Evolutionary conservation across 768 basidiomycete species (phyloP), one percentile per base, ranked within the genome.

Genomic region (Neoboletus brunneissimus): DNA sequence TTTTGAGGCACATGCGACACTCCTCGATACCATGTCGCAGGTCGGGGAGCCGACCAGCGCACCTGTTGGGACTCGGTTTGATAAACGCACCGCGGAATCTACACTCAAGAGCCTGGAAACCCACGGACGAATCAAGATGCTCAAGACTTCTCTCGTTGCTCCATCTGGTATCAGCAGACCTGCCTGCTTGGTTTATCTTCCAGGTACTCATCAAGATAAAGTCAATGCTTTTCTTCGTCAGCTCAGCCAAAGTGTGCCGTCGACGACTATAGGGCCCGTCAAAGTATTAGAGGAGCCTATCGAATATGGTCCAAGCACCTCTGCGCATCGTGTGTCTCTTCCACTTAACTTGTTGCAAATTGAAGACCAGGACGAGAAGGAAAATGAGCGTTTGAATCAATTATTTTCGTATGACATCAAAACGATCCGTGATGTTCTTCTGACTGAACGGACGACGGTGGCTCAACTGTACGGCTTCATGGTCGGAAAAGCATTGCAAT

Each of bases 401-500:
- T 72, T 87, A 6, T 83, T 85, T 59, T 68, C 75, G 5, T 72
- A 76, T 46, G 81, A 84, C 48, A 82, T 83, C 54, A 67, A 76
- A 20, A 79, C 77, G 9, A 78, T 88, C 54, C 79, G 82, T 34
- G 80, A 85, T 22, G 78, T 83, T 32, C 75, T 93, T 54, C 72
- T 89, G n/a, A 78, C 80, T 3, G 89, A 95, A 65, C 78, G 81
- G 45, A 82, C 82, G 27, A 86, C 89, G 3, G 65, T 87, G n/a
- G 79, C 83, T 3, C 90, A 93, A 60, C 60, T 83, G 29, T 89
- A 89, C 65, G 93, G 91, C 15, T 91, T 81, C 69, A 79, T 88
- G 43, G 75, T 82, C 15, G 91, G 87, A 15, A 85, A 84, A 63
- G 78, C 80, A 31, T 73, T 84, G 1, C 80, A 93, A 43, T 81